phyloP scores from a whole-genome alignment of 768 basidiomycete genomes.

The Strobilomyces echinocephalus region DNA sequence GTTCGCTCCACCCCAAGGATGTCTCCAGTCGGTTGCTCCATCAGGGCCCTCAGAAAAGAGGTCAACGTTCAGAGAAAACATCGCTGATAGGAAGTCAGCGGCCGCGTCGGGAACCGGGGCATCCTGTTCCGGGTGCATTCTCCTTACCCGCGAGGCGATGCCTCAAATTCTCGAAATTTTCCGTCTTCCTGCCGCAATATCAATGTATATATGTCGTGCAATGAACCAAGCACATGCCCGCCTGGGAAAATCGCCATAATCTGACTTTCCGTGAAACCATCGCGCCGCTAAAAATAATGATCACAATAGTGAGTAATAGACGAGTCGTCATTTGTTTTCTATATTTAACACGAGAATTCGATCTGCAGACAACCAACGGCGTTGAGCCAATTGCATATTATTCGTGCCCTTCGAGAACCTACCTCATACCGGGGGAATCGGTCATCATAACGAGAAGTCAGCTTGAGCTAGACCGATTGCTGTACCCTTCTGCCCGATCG shows the following conservation, averaged over 20 bases:
- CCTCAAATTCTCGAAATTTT: slow-evolving; percentile 47
- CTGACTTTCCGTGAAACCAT: not conserved
- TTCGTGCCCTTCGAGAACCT: not conserved
- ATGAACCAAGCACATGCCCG: slow-evolving; percentile 51
- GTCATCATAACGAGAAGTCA: not conserved
- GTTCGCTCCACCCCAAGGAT: slow-evolving; percentile 20
- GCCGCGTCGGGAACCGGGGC: not conserved
- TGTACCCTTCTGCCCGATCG: not conserved
- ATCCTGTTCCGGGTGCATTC: slow-evolving; percentile 27
- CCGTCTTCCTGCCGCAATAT: slow-evolving; percentile 40
- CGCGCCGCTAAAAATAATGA: not conserved
- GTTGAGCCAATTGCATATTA: not conserved
- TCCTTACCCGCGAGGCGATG: slow-evolving; percentile 52
- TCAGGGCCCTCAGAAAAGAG: slow-evolving; percentile 10
- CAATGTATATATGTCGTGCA: slow-evolving; percentile 56
- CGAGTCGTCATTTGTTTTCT: slow-evolving; percentile 7
- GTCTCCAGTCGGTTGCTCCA: slow-evolving; percentile 3
- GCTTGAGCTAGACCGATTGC: not conserved
- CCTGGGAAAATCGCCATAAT: slow-evolving; percentile 14
- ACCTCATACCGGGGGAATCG: not conserved
- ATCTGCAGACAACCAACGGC: slow-evolving; percentile 3
- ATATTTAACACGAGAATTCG: slow-evolving; percentile 1
- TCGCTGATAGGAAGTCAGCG: not conserved
- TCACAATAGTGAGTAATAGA: slow-evolving; percentile 8
- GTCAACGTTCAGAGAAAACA: not conserved